Percentiles rank a stretch among this genome's conserved stretches.
These are phyloP conservation scores for Hirsutella minnesotensis DNA, from an alignment of 2,329 filamentous ascomycete genomes.

Conservation along the genomic window DNA sequence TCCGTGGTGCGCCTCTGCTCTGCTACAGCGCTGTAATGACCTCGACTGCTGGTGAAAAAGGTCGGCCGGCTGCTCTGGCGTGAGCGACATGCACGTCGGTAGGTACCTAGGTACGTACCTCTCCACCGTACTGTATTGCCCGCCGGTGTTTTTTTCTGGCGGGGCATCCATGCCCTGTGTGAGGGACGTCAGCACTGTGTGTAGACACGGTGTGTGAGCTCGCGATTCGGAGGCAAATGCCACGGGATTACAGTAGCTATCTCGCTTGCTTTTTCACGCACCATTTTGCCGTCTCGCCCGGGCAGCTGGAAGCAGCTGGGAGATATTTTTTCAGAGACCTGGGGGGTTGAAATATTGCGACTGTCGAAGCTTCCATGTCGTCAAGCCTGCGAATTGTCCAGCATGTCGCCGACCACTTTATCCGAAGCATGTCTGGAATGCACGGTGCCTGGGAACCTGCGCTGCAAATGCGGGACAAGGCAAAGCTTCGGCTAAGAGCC, in stretches of 20 bases:
- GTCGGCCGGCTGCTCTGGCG: neutral
- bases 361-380: no score
- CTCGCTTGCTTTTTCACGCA: no score
- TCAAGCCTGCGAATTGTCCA: no score
- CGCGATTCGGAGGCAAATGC: no score
- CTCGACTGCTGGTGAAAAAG: no score
- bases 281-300: no score
- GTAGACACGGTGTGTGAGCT: no score
- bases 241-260: no score
- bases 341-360: no score
- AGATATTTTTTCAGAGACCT: no score
- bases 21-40: neutral
- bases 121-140: neutral
- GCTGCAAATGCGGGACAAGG: neutral
- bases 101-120: constrained; percentile 1
- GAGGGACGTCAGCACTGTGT: neutral
- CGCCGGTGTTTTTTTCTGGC: neutral
- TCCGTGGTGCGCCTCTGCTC: constrained; percentile 1
- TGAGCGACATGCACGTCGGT: neutral
- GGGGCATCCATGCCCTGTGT: neutral
- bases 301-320: no score
- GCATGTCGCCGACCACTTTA: no score
- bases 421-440: neutral
- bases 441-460: neutral
- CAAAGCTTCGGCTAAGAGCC: neutral